Base-by-base conservation (phyloP, 2,329 filamentous ascomycete species). In the Aspergillus sp. region DNA sequence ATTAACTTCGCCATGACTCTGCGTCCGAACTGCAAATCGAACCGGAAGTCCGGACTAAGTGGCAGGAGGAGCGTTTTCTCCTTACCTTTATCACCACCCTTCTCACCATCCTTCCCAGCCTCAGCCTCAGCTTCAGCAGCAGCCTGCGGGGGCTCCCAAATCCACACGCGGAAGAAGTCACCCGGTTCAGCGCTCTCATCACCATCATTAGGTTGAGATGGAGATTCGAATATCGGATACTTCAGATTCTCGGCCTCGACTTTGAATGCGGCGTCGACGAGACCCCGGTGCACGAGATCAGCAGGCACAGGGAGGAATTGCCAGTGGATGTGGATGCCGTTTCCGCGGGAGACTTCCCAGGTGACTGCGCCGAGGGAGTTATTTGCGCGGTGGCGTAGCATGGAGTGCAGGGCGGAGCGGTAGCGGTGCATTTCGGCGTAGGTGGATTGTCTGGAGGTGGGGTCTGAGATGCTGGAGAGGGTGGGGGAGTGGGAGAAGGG, bases 311-410 rank as follows among this genome's bases (percentile, higher is more conserved):
- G 92, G 30, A 98, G 80, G 67, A 96, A 90, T 76, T 99, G 96
- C 95, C 93, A 97, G 71, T 98, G 94, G 1, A 89, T 84, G 73
- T 99, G 95, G 58, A 98, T 88, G 57, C 95, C 92, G 54, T 85
- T 85, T 4, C 82, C 83, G 54, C 92, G 88, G 72, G 88, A 94
- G 69, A 99, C 93, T 77, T 98, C 95, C 87, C 92, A 99, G 0
- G 92, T 95, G 1, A 98, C 90, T 2, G 88, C 86, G 15, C 94
- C 95, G 1, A 97, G 86, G 75, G 78, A n/a, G 81, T 78, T 69
- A 8, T 73, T 71, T 23, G 78, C 73, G 52, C 74, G 76, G 11
- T 70, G 62, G 15, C 69, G 70, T 11, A 97, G 81, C 90, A 97
- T 96, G 49, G 82, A 82, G 71, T 96, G 92, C 51, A 98, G 81